Conservation (phyloP, 805 yeast species). For the Ogataea ganodermae region DNA sequence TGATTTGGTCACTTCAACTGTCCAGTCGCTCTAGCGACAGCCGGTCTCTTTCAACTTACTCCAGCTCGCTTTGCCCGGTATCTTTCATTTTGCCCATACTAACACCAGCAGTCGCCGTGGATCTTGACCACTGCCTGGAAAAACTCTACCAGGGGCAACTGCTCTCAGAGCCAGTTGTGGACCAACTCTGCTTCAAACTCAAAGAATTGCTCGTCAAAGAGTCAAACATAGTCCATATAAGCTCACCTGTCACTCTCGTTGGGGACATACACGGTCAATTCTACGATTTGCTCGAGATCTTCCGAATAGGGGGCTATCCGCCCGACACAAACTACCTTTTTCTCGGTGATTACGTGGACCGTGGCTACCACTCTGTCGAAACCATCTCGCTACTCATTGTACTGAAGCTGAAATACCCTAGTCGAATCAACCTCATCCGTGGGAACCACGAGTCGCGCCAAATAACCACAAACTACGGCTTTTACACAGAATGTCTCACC, state of each 20-base stretch:
- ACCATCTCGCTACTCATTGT: constrained; percentile 84
- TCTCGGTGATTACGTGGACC: constrained; percentile 93
- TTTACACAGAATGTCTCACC: constrained; percentile 89
- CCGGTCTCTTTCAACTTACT: too few species aligned
- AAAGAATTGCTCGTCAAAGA: constrained; percentile 79
- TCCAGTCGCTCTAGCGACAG: too few species aligned
- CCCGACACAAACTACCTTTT: constrained; percentile 93
- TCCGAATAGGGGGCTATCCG: constrained; percentile 88
- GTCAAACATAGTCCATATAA: constrained; percentile 82
- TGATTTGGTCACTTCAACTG: too few species aligned
- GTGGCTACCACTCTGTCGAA: constrained; percentile 92
- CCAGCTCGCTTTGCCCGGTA: neutral
- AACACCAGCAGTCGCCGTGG: constrained; percentile 34
- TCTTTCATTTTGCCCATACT: too few species aligned
- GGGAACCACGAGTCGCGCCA: constrained; percentile 98
- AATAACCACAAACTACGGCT: constrained; percentile 95
- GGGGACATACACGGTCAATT: constrained; percentile 99
- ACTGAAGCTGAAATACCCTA: constrained; percentile 84
- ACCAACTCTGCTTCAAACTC: constrained; percentile 74
- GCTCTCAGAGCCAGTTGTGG: constrained; percentile 68
- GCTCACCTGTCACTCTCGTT: constrained; percentile 89
- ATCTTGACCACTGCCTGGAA: constrained; percentile 73
- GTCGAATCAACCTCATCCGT: constrained; percentile 75
- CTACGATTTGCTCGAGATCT: constrained; percentile 89
- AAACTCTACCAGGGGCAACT: constrained; percentile 62